Base-by-base conservation (phyloP, 768 basidiomycete genomes). In the Kwoniella dejecticola region DNA sequence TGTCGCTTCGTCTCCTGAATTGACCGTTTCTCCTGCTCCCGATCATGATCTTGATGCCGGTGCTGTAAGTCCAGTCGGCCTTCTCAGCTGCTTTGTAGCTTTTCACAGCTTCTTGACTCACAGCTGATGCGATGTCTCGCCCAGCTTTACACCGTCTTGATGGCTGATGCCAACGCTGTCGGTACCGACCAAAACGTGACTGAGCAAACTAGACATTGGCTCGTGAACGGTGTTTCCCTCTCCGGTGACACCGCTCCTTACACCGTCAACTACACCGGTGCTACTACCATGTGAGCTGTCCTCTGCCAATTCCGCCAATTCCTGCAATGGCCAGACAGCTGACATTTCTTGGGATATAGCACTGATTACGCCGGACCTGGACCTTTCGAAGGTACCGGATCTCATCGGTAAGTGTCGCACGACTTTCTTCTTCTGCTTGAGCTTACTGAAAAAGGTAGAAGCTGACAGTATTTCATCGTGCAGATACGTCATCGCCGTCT, bases 161-260 rank as follows among this genome's bases (percentile, higher is more conserved):
- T 92, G 88, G 83, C 86, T 29, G 90, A 92, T 69, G 88, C 88
- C 12, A 86, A 85, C 60, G 72, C 83, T 23, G 86, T 87, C 36
- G 89, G 89, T 38, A 79, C 83, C 48, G 82, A 87, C 65, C 79
- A 85, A 55, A 77, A 82, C 36, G 78, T 80, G 49, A 63, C 60
- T 27, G 45, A 61, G 7, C 68, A 76, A 66, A 89, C 85, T 50
- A 84, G 88, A 55, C 90, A 91, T 80, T 91, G 89, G 89, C 84
- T 91, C 48, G 84, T 86, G 62, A 89, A 90, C 75, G 81, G 83
- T 23, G 88, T 84, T 45, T 56, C 60, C 31, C 54, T 79, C 50
- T 44, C 30, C 24, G 58, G 70, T 41, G 30, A 55, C 27, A 54
- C 52, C 21, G 69, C 56, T 12, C 63, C 72, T 40, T 77, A 68